Evolutionary conservation across 1,139 yeast genomes (phyloP), one percentile per base, ranked within the genome.

Genomic region (Diutina scorzettiae): DNA sequence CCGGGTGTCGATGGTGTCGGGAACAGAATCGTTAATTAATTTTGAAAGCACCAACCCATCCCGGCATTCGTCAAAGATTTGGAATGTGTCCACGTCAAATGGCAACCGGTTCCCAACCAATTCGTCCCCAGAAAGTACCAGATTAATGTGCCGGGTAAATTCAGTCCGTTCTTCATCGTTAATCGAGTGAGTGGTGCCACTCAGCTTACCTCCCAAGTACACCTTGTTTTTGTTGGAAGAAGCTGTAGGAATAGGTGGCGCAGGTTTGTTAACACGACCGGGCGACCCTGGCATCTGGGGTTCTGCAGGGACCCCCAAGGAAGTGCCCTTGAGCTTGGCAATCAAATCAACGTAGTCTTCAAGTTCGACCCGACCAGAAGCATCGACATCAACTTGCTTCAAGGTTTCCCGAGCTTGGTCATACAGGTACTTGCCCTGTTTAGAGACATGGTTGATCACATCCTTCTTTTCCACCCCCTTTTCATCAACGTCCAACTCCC

Each of bases 1-100:
- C 71, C 99, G 85, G 20, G 97, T 89, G 66, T 91, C 99, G 54
- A 91, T 91, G 12, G 98, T 91, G 60, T 91, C 96, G 8, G 98
- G 96, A 30, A 91, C 98, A 18, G 96, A 86, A 62, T 91, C 98
- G 60, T 91, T 91, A 60, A 93, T 87, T 59, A 91, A 79, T 60
- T 87, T 85, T 21, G 96, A 87, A 46, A 91, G 71, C 21, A 93
- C 91, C 55, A 91, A 71, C 50, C 98, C 97, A 59, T 93, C 98
- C 52, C 89, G 78, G 64, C 96, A 86, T 63, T 91, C 98, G 60
- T 91, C 99, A 56, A 91, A 91, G 47, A 91, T 73, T 64, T 93
- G 97, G 69, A 91, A 91, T 32, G 91, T 82, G 50, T 91, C 95
- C 8, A 95, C 80, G 49, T 95, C 95, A 56, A 91, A 81, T 6